A percentile compares a stretch with the other conserved stretches of the same genome.
Conservation (phyloP, 108 stramenopile species). For the Nitzschia inconspicua region DNA sequence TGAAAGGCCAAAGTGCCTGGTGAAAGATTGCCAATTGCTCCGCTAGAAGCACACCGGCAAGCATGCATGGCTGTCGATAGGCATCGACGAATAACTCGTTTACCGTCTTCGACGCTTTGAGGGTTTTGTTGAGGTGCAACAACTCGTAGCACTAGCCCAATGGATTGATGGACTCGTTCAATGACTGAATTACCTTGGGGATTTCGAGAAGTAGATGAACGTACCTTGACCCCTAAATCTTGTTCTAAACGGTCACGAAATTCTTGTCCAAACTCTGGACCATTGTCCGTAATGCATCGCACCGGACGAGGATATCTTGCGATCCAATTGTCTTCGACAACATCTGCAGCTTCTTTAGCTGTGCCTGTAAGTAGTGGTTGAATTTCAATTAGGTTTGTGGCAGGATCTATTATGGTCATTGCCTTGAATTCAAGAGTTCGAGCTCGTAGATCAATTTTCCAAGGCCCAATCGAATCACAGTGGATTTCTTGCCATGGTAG, state of each 20-base stretch:
- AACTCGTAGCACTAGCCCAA: slow-evolving; percentile 25
- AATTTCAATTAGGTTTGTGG: slow-evolving; percentile 17
- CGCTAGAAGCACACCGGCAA: slow-evolving; percentile 3
- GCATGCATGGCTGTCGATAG: slow-evolving; percentile 32
- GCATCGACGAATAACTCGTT: slow-evolving; percentile 16
- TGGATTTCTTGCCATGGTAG: slow-evolving; percentile 27
- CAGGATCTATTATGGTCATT: slow-evolving; percentile 17
- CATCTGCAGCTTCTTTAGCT: slow-evolving; percentile 11
- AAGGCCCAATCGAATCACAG: slow-evolving; percentile 40
- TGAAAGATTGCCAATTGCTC: slow-evolving; percentile 8
- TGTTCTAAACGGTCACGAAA: slow-evolving; percentile 26
- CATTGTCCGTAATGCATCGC: slow-evolving; percentile 32
- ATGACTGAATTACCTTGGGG: slow-evolving; percentile 39
- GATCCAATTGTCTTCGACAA: slow-evolving; percentile 38
- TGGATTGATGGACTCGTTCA: slow-evolving; percentile 39
- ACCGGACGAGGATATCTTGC: slow-evolving; percentile 37
- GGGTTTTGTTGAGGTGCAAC: slow-evolving; percentile 16
- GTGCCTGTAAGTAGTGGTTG: slow-evolving; percentile 14
- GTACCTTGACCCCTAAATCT: slow-evolving; percentile 19
- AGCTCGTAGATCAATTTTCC: neutral
- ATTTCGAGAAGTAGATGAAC: slow-evolving; percentile 34
- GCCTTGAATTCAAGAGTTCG: neutral
- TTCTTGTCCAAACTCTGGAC: slow-evolving; percentile 33
- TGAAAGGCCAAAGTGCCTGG: slow-evolving; percentile 39
- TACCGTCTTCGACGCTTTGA: slow-evolving; percentile 2